Percentiles rank a stretch among this genome's conserved stretches.
These are phyloP conservation scores for Zalaria sp. DNA, from an alignment of 2,329 filamentous ascomycete genomes.

Conservation along the genomic window DNA sequence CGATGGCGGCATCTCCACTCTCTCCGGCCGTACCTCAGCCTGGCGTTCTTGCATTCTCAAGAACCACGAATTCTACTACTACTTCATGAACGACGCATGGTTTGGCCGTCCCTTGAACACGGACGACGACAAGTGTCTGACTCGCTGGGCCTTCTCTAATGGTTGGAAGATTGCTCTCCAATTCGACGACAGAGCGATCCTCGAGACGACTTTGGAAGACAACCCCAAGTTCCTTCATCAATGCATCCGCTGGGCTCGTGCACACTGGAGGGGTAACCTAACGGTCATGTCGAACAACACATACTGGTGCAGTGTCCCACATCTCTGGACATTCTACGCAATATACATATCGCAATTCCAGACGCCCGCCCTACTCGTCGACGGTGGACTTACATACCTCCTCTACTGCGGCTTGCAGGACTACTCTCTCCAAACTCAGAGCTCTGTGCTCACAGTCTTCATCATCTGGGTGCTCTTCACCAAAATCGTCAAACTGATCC, in stretches of 20 bases:
- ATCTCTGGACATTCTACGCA: slow-evolving; percentile 42
- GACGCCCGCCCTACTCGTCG: slow-evolving; percentile 43
- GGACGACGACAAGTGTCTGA: slow-evolving; percentile 51
- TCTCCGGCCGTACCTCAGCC: slow-evolving; percentile 42
- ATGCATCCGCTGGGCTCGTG: slow-evolving; percentile 42
- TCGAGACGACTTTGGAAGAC: slow-evolving; percentile 40
- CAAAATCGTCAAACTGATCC: slow-evolving; percentile 43
- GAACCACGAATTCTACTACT: slow-evolving; percentile 25
- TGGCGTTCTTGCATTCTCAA: slow-evolving; percentile 38
- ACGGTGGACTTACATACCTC: slow-evolving; percentile 26
- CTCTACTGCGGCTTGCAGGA: slow-evolving; percentile 14
- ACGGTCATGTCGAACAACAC: slow-evolving; percentile 27
- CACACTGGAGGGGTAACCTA: slow-evolving; percentile 43
- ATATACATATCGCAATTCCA: slow-evolving; percentile 40
- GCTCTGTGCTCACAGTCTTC: slow-evolving; percentile 5
- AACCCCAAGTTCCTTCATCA: slow-evolving; percentile 38
- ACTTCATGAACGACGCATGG: slow-evolving; percentile 38
- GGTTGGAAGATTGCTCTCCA: slow-evolving; percentile 44
- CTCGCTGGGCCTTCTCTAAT: slow-evolving; percentile 35
- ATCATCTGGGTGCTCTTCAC: slow-evolving; percentile 36
- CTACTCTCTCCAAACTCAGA: neutral
- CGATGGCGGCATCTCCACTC: slow-evolving; percentile 44
- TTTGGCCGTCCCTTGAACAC: slow-evolving; percentile 34
- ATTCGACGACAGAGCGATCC: slow-evolving; percentile 29
- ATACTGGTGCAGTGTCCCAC: slow-evolving; percentile 17